Evolutionary conservation across 352 stramenopile species (phyloP), one percentile per base, ranked within the genome.

Genomic region (Phytophthora vignae): DNA sequence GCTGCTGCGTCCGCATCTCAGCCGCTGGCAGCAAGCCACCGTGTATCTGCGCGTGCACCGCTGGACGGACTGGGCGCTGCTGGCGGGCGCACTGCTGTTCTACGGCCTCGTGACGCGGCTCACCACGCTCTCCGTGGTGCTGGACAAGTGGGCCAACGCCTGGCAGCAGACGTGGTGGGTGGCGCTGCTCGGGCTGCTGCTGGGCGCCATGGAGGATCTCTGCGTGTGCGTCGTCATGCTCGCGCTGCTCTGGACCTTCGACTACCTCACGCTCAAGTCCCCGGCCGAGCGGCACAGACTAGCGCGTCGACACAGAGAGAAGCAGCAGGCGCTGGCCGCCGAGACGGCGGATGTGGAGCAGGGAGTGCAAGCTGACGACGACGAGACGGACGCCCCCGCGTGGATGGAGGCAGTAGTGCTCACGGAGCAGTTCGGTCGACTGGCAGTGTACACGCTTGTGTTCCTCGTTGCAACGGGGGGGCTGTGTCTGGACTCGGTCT

Each of bases 141-240:
- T 87, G 27, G 40, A 50, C 61, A 90, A 88, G 64, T 90, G 84
- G 84, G 84, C 75, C 33, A 88, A 82, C 52, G 75, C 81, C n/a
- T 79, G 77, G 70, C 82, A 90, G 31, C 74, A 73, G 15, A 77
- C 64, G 25, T 82, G 68, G 68, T 71, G 50, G 63, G 52, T 86
- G 10, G 67, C 64, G 9, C 40, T 63, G 38, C 21, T 78, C 25
- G 84, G 84, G 0, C 55, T 92, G 27, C 12, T 60, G 17, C 64
- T 92, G 3, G 84, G 82, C 36, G 62, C 56, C n/a, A 48, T 87
- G 14, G 71, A 92, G 60, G 84, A 92, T 54, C 55, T 78, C 15
- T 88, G 81, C 54, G 81, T 90, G 1, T 81, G 69, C 53, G 22
- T 67, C 14, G 40, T 56, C 21, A 60, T 79, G 48, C 72, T 78